Evolutionary conservation across 2,329 filamentous ascomycete genomes (phyloP), one percentile per base, ranked within the genome.

Genomic region (Rhynchosporium agropyri): DNA sequence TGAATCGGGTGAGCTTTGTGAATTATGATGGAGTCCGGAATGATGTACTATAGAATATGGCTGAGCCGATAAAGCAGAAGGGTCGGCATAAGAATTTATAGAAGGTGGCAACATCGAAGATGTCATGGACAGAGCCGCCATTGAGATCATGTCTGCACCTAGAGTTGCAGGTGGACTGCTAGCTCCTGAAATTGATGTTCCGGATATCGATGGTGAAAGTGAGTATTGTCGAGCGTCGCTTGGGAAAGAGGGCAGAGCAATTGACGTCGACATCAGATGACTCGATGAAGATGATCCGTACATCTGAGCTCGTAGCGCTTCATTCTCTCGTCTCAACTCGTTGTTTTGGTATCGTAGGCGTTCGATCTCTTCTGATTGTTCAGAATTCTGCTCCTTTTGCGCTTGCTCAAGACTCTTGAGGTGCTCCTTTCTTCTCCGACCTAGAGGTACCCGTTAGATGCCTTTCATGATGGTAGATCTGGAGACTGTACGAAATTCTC

Each of bases 371-470:
- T 78, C 76, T 9, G 74, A 73, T 65, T 78, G 76, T 57, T 76
- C 73, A 15, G 68, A 71, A 51, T 67, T 76, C 60, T 77, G 74
- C 62, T 78, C 76, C 58, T 74, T 75, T 61, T 79, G 77, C 42
- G 77, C 74, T 51, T 75, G 74, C 67, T 79, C 77, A 36, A 79
- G 74, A 49, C 75, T 78, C 68, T 75, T 78, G 53, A 79, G 71
- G 63, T 78, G 77, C 64, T 79, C 77, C 68, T 79, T 79, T 58
- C 77, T 74, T 64, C 77, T 71, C 63, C 77, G 76, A 42, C 77
- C 77, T 79, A 49, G n/a, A 48, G 10, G 40, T 46, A 55, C 57
- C 42, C 2, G 62, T 71, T 65, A 70, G 65, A 55, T 40, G 59
- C 43, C 33, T 62, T 45, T 29, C 20, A 33, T 26, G 26, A 50